Evolutionary conservation across 225 moss, liverwort and hornwort species (phyloP).

Genomic region (Lunularia cruciata): DNA sequence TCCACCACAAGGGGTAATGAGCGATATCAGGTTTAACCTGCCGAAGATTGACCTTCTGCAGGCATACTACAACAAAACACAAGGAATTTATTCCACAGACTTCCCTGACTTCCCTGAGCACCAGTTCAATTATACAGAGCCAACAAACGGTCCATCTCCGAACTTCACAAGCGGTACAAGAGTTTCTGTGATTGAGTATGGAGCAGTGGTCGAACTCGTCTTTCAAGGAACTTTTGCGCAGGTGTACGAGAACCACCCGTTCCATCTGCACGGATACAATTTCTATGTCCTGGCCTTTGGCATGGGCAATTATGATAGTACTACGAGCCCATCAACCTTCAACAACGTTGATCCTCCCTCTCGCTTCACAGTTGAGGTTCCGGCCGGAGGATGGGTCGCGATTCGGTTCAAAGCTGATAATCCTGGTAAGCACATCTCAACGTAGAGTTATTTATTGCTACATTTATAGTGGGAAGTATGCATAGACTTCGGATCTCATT

Average conservation of each 20-base stretch:
- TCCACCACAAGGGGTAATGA: constrained; percentile 31
- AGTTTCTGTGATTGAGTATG: constrained; percentile 37
- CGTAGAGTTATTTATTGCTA: neutral
- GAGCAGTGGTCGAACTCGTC: constrained; percentile 57
- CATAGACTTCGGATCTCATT: neutral
- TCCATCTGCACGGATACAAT: constrained; percentile 82
- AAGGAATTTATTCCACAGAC: constrained; percentile 41
- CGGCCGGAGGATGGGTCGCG: constrained; percentile 69
- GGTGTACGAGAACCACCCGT: constrained; percentile 74
- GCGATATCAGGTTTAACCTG: constrained; percentile 37
- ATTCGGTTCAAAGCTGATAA: constrained; percentile 73
- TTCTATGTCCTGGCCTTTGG: constrained; percentile 75
- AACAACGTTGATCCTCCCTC: constrained; percentile 67
- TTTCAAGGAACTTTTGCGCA: constrained; percentile 63
- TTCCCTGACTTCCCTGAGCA: constrained; percentile 39
- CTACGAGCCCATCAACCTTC: constrained; percentile 60
- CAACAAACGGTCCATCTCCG: constrained; percentile 17
- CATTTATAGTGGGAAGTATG: neutral
- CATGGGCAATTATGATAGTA: constrained; percentile 62
- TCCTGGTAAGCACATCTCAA: constrained; percentile 53
- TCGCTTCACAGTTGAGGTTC: constrained; percentile 84
- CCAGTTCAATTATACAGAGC: constrained; percentile 37
- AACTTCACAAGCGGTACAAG: constrained; percentile 23
- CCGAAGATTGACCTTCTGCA: constrained; percentile 36
- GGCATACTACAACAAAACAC: constrained; percentile 33